A percentile compares a stretch with the other conserved stretches of the same genome.
Evolutionary conservation across 2,329 filamentous ascomycete genomes (phyloP).

Genomic region (Stenocarpella maydis): DNA sequence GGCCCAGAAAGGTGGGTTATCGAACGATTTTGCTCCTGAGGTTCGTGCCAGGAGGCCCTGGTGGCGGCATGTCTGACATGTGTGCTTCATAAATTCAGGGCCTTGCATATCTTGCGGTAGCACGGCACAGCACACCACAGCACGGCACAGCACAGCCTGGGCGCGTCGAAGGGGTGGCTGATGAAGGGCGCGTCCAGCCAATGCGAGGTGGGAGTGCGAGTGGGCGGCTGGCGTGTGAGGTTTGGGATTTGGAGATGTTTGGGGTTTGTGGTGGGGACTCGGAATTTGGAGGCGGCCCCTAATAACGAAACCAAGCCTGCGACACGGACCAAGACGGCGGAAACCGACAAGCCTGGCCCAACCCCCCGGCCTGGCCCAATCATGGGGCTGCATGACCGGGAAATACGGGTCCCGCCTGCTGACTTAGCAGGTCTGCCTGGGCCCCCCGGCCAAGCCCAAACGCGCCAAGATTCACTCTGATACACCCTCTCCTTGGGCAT

Average conservation of each 20-base stretch:
- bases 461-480: slow-evolving; percentile 25
- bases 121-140: slow-evolving; percentile 1
- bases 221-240: background rate
- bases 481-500: slow-evolving; percentile 13
- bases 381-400: background rate
- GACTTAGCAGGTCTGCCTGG: slow-evolving; percentile 23
- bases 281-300: slow-evolving; percentile 8
- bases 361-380: background rate
- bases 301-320: slow-evolving; percentile 26
- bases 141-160: background rate
- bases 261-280: no score
- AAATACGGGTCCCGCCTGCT: background rate
- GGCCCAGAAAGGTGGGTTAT: slow-evolving; percentile 44
- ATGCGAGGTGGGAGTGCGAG: background rate
- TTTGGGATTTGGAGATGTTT: background rate
- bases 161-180: no score
- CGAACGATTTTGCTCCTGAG: slow-evolving; percentile 43
- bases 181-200: slow-evolving; percentile 11
- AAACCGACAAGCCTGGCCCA: slow-evolving; percentile 20
- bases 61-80: slow-evolving; percentile 13
- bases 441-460: slow-evolving; percentile 23
- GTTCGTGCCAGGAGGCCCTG: slow-evolving; percentile 23
- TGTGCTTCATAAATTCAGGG: slow-evolving; percentile 18
- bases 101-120: slow-evolving; percentile 4
- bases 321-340: slow-evolving; percentile 23